These are phyloP conservation scores for Sporothrix phasma DNA, from an alignment of 2,329 filamentous ascomycete species.

Conservation along the genomic window DNA sequence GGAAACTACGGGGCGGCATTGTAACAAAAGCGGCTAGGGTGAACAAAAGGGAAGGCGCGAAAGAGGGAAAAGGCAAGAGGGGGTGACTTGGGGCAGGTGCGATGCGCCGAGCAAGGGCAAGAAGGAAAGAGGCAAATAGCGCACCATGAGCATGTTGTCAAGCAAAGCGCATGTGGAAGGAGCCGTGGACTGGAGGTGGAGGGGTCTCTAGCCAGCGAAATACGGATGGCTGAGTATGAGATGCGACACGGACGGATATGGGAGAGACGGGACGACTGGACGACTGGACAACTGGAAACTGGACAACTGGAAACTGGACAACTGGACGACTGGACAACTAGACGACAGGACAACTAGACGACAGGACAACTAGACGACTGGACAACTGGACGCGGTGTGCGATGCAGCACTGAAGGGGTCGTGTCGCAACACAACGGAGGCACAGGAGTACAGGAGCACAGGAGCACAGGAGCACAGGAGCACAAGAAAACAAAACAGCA, in stretches of 20 bases:
- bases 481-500: not conserved
- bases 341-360: too few species aligned
- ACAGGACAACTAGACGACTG: too few species aligned
- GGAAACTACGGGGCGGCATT: slow-evolving; percentile 10
- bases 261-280: not conserved
- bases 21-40: slow-evolving; percentile 11
- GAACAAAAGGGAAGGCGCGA: not conserved
- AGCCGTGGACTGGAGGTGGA: not conserved
- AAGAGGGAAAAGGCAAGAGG: not conserved
- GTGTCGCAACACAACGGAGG: not conserved
- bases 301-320: too few species aligned
- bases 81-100: not conserved
- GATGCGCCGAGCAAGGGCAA: not conserved
- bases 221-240: not conserved
- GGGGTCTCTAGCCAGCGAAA: not conserved
- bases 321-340: too few species aligned
- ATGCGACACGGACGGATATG: not conserved
- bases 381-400: not conserved
- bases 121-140: not conserved
- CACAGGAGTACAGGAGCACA: not conserved
- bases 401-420: not conserved
- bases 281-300: too few species aligned
- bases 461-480: too few species aligned
- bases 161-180: not conserved
- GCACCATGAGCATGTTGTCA: not conserved